phyloP scores from a whole-genome alignment of 106 monocot genomes.

The Allium sativum region DNA sequence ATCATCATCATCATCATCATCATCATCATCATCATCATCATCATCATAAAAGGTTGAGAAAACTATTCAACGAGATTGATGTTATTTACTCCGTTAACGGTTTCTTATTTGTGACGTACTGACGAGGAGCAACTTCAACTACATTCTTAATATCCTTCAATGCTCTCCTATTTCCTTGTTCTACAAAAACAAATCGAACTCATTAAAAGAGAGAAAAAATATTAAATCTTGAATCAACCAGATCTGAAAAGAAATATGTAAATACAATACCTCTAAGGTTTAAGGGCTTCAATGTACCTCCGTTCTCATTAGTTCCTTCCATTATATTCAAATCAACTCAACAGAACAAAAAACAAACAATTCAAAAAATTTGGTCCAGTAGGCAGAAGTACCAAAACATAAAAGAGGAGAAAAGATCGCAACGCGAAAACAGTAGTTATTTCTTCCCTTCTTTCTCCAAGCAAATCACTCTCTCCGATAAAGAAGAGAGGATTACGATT shows the following conservation, averaged over 20 bases:
- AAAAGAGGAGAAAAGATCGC: too few relatives aligned
- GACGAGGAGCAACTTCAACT: constrained; percentile 23
- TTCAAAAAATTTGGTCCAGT: neutral
- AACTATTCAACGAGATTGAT: neutral
- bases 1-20: too few relatives aligned
- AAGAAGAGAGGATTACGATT: too few relatives aligned
- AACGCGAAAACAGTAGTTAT: too few relatives aligned
- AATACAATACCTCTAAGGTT: constrained; percentile 1
- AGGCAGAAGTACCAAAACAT: neutral
- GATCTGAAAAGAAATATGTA: neutral
- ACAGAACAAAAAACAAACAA: neutral
- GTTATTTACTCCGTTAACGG: constrained; percentile 32
- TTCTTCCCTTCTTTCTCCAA: too few relatives aligned
- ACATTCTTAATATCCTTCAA: constrained; percentile 73
- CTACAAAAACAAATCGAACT: constrained; percentile 9
- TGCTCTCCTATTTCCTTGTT: constrained; percentile 50
- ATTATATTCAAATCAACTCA: constrained; percentile 5
- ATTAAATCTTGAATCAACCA: neutral
- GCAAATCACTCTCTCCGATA: too few relatives aligned
- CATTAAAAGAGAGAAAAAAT: neutral
- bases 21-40: too few relatives aligned
- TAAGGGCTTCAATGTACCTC: constrained; percentile 1
- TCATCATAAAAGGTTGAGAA: too few relatives aligned
- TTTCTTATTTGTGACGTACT: constrained; percentile 41
- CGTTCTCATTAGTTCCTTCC: constrained; percentile 39